Conservation (phyloP, 257 asterid genomes). For the Voacanga thouarsii region DNA sequence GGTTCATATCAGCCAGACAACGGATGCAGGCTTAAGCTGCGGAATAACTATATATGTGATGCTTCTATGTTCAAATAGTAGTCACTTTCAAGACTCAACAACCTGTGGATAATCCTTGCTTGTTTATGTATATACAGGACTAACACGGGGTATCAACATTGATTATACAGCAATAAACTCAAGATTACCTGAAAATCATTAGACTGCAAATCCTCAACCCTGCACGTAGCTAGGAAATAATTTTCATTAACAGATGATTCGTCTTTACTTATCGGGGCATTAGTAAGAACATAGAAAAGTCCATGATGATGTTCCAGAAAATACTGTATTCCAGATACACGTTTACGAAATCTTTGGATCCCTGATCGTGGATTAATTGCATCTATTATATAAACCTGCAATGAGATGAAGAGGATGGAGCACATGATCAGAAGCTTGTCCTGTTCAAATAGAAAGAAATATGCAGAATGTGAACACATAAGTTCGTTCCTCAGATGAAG, state of each 20-base stretch:
- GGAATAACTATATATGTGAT: background rate
- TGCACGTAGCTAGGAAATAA: slow-evolving; percentile 68
- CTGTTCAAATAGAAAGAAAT: slow-evolving; percentile 9
- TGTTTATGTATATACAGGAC: background rate
- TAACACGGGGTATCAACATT: background rate
- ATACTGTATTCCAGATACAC: slow-evolving; percentile 78
- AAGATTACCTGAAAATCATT: slow-evolving; percentile 51
- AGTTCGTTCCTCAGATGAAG: slow-evolving; percentile 97
- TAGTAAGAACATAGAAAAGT: slow-evolving; percentile 70
- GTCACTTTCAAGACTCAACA: background rate
- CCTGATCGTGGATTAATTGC: slow-evolving; percentile 45
- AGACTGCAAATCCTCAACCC: slow-evolving; percentile 50
- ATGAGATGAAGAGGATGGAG: slow-evolving; percentile 24
- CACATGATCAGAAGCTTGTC: slow-evolving; percentile 9
- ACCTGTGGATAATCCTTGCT: background rate
- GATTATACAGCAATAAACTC: background rate
- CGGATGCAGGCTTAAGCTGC: slow-evolving; percentile 1
- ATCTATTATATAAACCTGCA: slow-evolving; percentile 80
- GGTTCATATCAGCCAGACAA: background rate
- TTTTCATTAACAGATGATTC: slow-evolving; percentile 41
- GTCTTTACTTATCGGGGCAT: slow-evolving; percentile 50
- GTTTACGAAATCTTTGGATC: slow-evolving; percentile 66
- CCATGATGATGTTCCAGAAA: slow-evolving; percentile 78
- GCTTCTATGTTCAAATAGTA: background rate
- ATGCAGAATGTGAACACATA: slow-evolving; percentile 31